These are phyloP conservation scores for Teunomyces stri DNA, from an alignment of 805 yeast species.

Conservation along the genomic window DNA sequence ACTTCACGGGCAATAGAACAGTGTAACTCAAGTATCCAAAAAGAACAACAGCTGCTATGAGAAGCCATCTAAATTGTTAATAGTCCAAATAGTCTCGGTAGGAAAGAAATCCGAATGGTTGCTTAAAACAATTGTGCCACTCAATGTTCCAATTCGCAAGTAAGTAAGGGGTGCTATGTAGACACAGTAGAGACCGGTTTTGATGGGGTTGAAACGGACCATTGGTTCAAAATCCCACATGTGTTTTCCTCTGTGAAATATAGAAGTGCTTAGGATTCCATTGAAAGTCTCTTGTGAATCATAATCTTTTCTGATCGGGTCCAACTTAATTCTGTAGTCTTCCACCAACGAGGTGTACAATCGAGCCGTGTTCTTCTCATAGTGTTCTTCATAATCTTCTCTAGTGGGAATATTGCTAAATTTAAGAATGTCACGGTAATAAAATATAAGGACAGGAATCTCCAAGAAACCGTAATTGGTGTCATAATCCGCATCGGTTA, in stretches of 20 bases:
- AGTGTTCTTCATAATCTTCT: conserved; percentile 11
- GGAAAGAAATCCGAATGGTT: conserved; percentile 25
- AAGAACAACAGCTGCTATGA: conserved; percentile 14
- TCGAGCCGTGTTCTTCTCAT: background rate
- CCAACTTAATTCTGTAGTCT: conserved; percentile 12
- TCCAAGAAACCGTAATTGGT: conserved; percentile 8
- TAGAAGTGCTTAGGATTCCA: background rate
- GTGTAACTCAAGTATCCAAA: conserved; percentile 20
- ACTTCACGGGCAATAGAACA: conserved; percentile 18
- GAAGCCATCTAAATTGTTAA: conserved; percentile 12
- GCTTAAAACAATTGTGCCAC: conserved; percentile 17
- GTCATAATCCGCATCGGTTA: conserved; percentile 7
- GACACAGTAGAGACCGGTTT: conserved; percentile 30
- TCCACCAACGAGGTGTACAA: conserved; percentile 5
- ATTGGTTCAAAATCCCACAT: conserved; percentile 3
- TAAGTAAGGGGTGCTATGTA: conserved; percentile 24
- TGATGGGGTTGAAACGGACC: conserved; percentile 9
- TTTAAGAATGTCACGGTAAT: conserved; percentile 20
- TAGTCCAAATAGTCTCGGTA: conserved; percentile 15
- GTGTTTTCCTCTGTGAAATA: background rate
- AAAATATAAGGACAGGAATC: conserved; percentile 24
- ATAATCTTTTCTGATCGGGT: conserved; percentile 1
- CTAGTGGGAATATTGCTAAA: conserved; percentile 18
- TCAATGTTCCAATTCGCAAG: conserved; percentile 7
- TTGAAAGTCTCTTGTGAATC: background rate